Evolutionary conservation across 2,329 filamentous ascomycete species (phyloP).

Genomic region (Talaromyces sp.): DNA sequence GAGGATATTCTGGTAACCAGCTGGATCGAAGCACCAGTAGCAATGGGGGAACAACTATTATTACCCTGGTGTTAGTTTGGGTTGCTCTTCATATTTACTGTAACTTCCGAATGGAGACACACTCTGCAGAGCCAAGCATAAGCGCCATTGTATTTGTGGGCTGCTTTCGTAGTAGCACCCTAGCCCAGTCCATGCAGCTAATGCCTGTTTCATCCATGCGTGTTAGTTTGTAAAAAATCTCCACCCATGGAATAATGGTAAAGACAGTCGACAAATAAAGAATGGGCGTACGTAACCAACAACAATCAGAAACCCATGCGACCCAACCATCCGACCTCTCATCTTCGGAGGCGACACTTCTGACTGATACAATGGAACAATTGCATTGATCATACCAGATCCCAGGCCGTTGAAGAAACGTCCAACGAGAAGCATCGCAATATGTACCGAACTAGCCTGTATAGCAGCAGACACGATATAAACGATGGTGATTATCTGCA

Average conservation of each 20-base stretch:
- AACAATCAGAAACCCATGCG: constrained; percentile 2
- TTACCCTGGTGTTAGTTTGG: neutral
- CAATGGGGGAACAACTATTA: neutral
- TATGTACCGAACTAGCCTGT: constrained; percentile 17
- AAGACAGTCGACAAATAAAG: neutral
- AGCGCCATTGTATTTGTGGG: neutral
- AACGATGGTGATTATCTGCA: constrained; percentile 14
- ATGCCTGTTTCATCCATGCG: neutral
- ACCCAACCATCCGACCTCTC: constrained; percentile 12
- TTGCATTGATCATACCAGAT: neutral
- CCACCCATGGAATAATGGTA: neutral
- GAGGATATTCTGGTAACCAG: constrained; percentile 10
- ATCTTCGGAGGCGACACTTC: constrained; percentile 10
- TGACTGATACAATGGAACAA: constrained; percentile 1
- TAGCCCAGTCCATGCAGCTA: neutral
- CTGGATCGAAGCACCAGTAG: neutral
- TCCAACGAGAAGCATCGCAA: constrained; percentile 18
- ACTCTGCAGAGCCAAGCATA: neutral
- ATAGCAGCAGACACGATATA: constrained; percentile 16
- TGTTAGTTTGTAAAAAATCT: neutral
- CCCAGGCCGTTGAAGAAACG: constrained; percentile 16
- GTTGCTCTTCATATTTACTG: neutral
- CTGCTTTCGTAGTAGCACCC: neutral
- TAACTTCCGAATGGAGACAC: neutral
- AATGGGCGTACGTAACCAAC: constrained; percentile 1